These are phyloP conservation scores for Sarcomyxa edulis DNA, from an alignment of 768 basidiomycete species.

Conservation along the genomic window DNA sequence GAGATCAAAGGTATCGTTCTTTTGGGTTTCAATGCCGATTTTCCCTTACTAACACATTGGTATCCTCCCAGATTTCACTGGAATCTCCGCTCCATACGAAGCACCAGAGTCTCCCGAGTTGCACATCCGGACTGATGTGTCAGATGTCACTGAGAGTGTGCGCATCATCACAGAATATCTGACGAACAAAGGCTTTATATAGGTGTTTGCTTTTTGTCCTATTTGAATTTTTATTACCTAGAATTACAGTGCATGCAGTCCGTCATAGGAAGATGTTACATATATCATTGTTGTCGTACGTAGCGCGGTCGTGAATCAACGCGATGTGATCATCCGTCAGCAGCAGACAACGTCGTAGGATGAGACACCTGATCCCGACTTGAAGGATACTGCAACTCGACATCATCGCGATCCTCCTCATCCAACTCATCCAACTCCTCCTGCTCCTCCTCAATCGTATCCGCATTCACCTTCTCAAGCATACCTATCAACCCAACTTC, in stretches of 20 bases:
- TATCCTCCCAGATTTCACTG: constrained; percentile 89
- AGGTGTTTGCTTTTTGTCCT: no score
- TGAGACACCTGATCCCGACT: no score
- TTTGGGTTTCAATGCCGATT: neutral
- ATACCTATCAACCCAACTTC: constrained; percentile 68
- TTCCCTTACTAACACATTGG: neutral
- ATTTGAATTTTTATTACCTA: no score
- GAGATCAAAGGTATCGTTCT: constrained; percentile 80
- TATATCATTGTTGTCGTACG: no score
- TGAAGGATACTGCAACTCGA: no score
- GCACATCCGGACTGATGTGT: constrained; percentile 85
- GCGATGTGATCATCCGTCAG: no score
- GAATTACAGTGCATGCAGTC: no score
- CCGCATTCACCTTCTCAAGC: constrained; percentile 45
- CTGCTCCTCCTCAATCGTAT: constrained; percentile 64
- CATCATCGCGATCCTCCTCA: constrained; percentile 9
- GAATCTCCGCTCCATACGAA: constrained; percentile 96
- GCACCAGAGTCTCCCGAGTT: constrained; percentile 81
- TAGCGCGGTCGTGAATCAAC: no score
- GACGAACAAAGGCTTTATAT: constrained; percentile 53
- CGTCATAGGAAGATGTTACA: no score
- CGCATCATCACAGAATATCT: constrained; percentile 79
- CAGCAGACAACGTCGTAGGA: no score
- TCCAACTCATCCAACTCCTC: constrained; percentile 25
- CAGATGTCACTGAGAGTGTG: constrained; percentile 74